Conservation (phyloP, 345 rosid genomes). For the Citrus mangshanensis region DNA sequence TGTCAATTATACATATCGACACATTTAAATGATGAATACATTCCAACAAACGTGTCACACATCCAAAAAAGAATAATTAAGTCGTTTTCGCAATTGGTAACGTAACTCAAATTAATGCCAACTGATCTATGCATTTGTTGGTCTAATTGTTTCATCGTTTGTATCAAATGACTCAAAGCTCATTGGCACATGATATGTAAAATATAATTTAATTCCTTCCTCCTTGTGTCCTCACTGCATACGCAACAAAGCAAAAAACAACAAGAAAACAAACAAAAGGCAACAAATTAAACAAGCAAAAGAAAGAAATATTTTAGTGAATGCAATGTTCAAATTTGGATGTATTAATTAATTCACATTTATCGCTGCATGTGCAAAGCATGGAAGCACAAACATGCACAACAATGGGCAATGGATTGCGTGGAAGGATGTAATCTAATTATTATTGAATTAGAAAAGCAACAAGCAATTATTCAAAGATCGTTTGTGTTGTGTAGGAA, state of each 20-base stretch:
- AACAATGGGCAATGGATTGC: neutral
- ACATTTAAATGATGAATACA: too few species aligned
- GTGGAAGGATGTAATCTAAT: neutral
- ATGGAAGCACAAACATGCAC: neutral
- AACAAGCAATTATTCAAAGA: neutral
- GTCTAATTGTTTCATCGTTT: neutral
- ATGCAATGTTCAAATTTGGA: neutral
- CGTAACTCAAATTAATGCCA: too few species aligned
- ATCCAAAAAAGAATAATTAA: too few species aligned
- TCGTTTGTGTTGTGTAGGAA: neutral
- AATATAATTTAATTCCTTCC: neutral
- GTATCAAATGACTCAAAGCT: neutral
- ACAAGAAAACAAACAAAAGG: neutral
- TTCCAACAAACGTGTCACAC: too few species aligned
- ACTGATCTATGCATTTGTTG: fast-evolving
- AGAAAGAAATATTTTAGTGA: neutral
- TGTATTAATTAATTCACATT: too few species aligned
- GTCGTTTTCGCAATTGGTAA: neutral
- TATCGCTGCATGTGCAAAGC: neutral
- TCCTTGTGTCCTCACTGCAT: neutral
- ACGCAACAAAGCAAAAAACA: neutral
- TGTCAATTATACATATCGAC: too few species aligned
- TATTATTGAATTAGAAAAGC: too few species aligned
- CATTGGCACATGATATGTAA: neutral
- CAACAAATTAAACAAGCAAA: neutral